These are phyloP conservation scores for Tulasnella sp. DNA, from an alignment of 768 basidiomycete species.

Conservation along the genomic window DNA sequence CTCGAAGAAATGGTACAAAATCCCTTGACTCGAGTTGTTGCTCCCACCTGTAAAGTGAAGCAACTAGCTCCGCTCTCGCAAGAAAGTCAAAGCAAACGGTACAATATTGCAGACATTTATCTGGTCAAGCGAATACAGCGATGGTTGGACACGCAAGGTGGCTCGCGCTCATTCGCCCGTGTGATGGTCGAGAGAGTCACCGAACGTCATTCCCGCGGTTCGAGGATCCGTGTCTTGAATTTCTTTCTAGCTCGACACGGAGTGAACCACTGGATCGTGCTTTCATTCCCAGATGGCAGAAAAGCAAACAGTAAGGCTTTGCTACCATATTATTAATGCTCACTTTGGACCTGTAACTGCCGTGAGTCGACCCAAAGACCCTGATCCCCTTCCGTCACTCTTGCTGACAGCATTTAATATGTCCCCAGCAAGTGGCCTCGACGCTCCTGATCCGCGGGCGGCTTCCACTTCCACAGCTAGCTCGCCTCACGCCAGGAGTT, in stretches of 20 bases:
- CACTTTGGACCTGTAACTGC: constrained; percentile 66
- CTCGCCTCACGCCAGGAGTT: constrained; percentile 58
- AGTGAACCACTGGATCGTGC: neutral
- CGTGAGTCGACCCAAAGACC: constrained; percentile 43
- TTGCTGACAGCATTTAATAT: neutral
- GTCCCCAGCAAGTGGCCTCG: constrained; percentile 62
- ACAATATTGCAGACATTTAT: too few species aligned
- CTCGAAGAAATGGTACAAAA: neutral
- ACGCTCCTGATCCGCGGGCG: constrained; percentile 78
- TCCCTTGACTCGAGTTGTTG: neutral
- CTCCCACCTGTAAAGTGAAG: too few species aligned
- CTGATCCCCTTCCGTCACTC: neutral
- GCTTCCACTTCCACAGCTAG: constrained; percentile 63
- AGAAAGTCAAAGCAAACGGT: too few species aligned
- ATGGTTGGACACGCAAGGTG: neutral
- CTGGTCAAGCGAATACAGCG: neutral
- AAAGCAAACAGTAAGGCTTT: constrained; percentile 57
- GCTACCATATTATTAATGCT: constrained; percentile 57
- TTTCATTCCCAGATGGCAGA: constrained; percentile 52
- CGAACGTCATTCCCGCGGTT: constrained; percentile 6
- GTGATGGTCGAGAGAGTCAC: neutral
- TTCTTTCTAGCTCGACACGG: neutral
- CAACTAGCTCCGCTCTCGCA: too few species aligned
- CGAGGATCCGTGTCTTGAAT: neutral
- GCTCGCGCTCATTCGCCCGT: neutral